phyloP scores from a whole-genome alignment of 441 rosid species.

The Adansonia grandidieri region DNA sequence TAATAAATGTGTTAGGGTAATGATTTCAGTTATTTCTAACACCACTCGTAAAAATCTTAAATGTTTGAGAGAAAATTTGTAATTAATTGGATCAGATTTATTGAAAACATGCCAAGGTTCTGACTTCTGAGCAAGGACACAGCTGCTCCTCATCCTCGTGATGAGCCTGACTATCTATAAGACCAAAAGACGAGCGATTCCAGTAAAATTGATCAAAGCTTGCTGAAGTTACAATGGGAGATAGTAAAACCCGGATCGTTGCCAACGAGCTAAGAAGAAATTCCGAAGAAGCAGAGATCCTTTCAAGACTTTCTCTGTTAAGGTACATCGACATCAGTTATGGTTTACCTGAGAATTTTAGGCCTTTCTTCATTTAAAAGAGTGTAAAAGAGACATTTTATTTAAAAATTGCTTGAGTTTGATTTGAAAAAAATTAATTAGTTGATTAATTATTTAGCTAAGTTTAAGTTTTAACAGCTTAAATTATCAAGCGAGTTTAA shows the following conservation, averaged over 20 bases:
- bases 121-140: conserved; percentile 59
- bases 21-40: background rate
- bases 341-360: background rate
- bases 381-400: too few relatives aligned
- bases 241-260: conserved; percentile 39
- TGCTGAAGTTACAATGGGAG: conserved; percentile 87
- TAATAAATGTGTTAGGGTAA: conserved; percentile 3
- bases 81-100: too few relatives aligned
- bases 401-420: too few relatives aligned
- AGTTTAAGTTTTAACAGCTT: too few relatives aligned
- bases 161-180: conserved; percentile 77
- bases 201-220: conserved; percentile 78
- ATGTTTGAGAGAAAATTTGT: too few relatives aligned
- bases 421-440: too few relatives aligned
- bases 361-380: too few relatives aligned
- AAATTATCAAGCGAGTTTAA: too few relatives aligned
- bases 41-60: too few relatives aligned
- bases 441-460: too few relatives aligned
- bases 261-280: conserved; percentile 51
- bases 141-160: conserved; percentile 67
- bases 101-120: conserved; percentile 68
- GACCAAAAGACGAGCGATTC: conserved; percentile 83
- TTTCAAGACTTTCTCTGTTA: background rate
- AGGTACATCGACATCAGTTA: background rate
- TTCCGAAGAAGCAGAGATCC: conserved; percentile 66